phyloP scores from a whole-genome alignment of 768 basidiomycete genomes.

The Pulveroboletus sp. region DNA sequence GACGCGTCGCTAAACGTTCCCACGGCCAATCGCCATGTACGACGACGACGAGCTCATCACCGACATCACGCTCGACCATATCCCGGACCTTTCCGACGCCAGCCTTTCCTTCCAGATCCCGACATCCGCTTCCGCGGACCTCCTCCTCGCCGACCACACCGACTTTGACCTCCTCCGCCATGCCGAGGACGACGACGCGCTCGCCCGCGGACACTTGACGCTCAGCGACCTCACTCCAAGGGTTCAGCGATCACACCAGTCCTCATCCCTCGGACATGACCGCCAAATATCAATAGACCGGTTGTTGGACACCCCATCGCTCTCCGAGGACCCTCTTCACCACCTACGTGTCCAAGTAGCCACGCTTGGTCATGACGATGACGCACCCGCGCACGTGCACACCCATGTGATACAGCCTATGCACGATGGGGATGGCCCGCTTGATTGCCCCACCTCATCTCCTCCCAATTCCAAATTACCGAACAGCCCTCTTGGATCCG shows the following conservation, averaged over 20 bases:
- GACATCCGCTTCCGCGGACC: slow-evolving; percentile 27
- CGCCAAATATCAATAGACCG: slow-evolving; percentile 1
- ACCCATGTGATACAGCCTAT: neutral
- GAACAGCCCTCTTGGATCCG: neutral
- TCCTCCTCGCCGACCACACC: slow-evolving; percentile 42
- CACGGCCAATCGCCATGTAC: slow-evolving; percentile 19
- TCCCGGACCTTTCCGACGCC: slow-evolving; percentile 50
- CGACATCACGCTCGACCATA: slow-evolving; percentile 49
- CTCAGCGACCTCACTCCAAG: slow-evolving; percentile 43
- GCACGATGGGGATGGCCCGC: neutral
- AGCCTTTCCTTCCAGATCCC: slow-evolving; percentile 51
- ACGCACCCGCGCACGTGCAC: slow-evolving; percentile 4
- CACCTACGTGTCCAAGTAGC: slow-evolving; percentile 17
- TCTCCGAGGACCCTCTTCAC: slow-evolving; percentile 29
- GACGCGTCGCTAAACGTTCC: slow-evolving; percentile 26
- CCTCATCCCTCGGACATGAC: slow-evolving; percentile 12
- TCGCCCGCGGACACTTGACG: slow-evolving; percentile 34
- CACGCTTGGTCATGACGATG: slow-evolving; percentile 13
- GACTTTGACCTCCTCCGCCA: slow-evolving; percentile 39
- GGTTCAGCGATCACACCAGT: slow-evolving; percentile 19
- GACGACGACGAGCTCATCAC: slow-evolving; percentile 17
- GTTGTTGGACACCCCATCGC: slow-evolving; percentile 6
- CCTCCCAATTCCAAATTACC: neutral
- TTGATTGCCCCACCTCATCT: neutral
- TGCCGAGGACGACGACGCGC: slow-evolving; percentile 29